These are phyloP conservation scores for Strobilomyces echinocephalus DNA, from an alignment of 768 basidiomycete genomes.

Conservation along the genomic window DNA sequence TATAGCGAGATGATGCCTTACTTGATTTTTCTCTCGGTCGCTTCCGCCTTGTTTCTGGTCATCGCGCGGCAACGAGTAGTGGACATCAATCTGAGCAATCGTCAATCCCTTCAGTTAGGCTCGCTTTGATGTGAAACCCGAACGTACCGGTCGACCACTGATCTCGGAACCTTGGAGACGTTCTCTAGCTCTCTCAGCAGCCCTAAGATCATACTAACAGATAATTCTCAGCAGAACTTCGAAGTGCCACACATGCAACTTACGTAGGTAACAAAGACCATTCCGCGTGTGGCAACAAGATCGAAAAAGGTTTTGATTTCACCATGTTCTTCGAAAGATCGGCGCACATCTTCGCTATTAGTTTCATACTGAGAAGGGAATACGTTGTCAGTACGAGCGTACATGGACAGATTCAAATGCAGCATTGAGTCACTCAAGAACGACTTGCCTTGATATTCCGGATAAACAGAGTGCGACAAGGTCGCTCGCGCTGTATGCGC, in stretches of 20 bases:
- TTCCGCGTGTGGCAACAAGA: constrained; percentile 89
- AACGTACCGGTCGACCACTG: constrained; percentile 79
- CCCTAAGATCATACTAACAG: constrained; percentile 83
- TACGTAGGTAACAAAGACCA: constrained; percentile 99
- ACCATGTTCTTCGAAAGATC: constrained; percentile 87
- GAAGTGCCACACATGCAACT: constrained; percentile 35
- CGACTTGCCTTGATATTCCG: constrained; percentile 94
- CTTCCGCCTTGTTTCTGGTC: constrained; percentile 61
- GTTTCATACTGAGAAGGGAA: constrained; percentile 70
- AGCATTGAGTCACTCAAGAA: constrained; percentile 12
- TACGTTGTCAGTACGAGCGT: constrained; percentile 11
- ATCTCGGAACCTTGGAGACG: constrained; percentile 86
- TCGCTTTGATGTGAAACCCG: not conserved
- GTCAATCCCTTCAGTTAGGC: constrained; percentile 1
- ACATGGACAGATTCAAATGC: constrained; percentile 1
- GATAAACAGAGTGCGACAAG: constrained; percentile 94
- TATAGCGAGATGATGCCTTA: constrained; percentile 26
- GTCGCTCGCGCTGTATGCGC: constrained; percentile 88
- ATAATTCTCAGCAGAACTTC: constrained; percentile 12
- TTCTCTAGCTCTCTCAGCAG: constrained; percentile 89
- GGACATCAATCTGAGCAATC: constrained; percentile 83
- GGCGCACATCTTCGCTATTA: constrained; percentile 77
- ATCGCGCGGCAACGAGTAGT: constrained; percentile 91
- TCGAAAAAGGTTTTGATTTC: constrained; percentile 98
- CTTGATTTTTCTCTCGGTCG: constrained; percentile 78